Evolutionary conservation across 495 filamentous ascomycete species (phyloP).

Genomic region (Amniculicola lignicola): DNA sequence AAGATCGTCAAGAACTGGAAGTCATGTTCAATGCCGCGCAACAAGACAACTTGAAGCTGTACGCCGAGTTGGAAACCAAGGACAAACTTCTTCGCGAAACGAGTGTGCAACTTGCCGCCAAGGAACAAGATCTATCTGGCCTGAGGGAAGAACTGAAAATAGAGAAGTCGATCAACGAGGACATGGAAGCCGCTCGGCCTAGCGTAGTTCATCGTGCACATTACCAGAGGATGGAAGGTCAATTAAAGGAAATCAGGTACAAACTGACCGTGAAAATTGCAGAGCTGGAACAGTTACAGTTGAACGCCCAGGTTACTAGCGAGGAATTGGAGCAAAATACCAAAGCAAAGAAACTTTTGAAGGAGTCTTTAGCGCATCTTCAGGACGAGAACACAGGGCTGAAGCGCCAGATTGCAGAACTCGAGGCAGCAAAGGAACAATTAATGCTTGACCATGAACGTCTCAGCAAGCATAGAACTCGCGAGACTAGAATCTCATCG

Average conservation of each 20-base stretch:
- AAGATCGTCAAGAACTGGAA: constrained; percentile 18
- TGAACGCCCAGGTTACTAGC: not conserved
- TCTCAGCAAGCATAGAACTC: constrained; percentile 15
- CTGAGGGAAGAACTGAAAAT: constrained; percentile 15
- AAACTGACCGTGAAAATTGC: not conserved
- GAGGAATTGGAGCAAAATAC: not conserved
- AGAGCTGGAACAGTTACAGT: constrained; percentile 12
- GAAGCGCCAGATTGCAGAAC: constrained; percentile 10
- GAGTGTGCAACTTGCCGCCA: constrained; percentile 1
- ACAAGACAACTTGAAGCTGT: constrained; percentile 21
- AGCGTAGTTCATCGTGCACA: constrained; percentile 22
- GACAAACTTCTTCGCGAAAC: constrained; percentile 16
- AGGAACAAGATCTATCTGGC: constrained; percentile 7
- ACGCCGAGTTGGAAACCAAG: constrained; percentile 14
- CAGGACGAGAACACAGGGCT: constrained; percentile 8
- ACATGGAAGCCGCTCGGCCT: constrained; percentile 26
- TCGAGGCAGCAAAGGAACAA: constrained; percentile 22
- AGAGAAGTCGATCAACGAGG: constrained; percentile 22
- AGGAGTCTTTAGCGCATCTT: not conserved
- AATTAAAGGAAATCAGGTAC: constrained; percentile 14
- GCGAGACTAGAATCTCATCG: not conserved
- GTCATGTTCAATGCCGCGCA: constrained; percentile 26
- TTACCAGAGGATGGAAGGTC: constrained; percentile 24
- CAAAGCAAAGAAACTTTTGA: not conserved
- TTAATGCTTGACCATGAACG: constrained; percentile 27